Base-by-base conservation (phyloP, 2,329 filamentous ascomycete genomes). In the Phialophora macrospora region DNA sequence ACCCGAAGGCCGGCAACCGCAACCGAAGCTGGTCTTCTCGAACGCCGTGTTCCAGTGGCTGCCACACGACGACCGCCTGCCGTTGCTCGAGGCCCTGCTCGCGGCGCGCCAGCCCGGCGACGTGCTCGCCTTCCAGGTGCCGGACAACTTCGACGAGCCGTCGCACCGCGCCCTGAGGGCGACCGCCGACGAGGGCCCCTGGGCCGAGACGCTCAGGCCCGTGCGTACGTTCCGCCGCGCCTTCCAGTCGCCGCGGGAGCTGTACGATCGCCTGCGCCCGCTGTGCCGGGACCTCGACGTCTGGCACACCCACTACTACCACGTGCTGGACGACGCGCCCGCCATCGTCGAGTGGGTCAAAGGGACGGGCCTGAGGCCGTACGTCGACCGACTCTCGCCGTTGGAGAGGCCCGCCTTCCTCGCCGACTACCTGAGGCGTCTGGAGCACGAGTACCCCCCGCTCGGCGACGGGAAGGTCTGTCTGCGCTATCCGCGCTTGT, bases 11-110 rank as follows among this genome's bases (percentile, higher is more conserved):
- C 12, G 12, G 34, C 34, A 41, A 2, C 14, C 34, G 14, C 34
- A 66, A 0, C 73, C 75, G 0, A 81, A 84, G 51, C 71, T 88
- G 0, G 73, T 85, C 55, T 86, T 85, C 71, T 82, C 80, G 55
- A 88, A 87, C 64, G 85, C 86, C 0, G 84, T 84, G 1, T 82
- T 87, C 64, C 86, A 88, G 63, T 88, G 86, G 86, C 74, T 88
- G 3, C 76, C 79, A 0, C 66, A 65, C 0, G 69, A 72, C 0
- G 72, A 78, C 0, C 82, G 85, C 0, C 76, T 88, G 6, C 73
- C 75, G 0, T 77, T 81, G 1, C 75, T 88, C 4, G 74, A 73
- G 9, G 74, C 77, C 0, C 74, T 87, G 1, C 73, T 88, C 2
- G 24, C 71, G 0, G 72, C 73, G 0, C 78, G 83, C 44, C 55